Conservation (phyloP, 192 early-diverging fungal genomes). For the Rhizophagus clarus region DNA sequence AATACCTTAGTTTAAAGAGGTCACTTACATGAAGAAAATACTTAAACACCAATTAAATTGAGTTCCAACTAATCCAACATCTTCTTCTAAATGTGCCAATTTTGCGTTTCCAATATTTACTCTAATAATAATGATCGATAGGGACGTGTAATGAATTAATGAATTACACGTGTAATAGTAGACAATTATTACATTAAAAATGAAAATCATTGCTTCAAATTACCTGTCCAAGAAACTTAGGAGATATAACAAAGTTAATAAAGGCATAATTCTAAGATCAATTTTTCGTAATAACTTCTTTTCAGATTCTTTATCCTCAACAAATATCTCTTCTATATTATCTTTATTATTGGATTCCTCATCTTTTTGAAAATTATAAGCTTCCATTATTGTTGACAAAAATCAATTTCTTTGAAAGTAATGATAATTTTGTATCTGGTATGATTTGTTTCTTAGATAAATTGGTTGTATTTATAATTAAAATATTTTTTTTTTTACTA, state of each 20-base stretch:
- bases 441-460: too few species aligned
- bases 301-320: background rate
- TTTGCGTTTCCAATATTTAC: slow-evolving; percentile 54
- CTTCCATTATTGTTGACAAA: too few species aligned
- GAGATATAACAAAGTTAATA: slow-evolving; percentile 65
- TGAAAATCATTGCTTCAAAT: background rate
- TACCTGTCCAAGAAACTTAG: slow-evolving; percentile 67
- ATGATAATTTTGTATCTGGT: too few species aligned
- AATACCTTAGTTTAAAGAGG: background rate
- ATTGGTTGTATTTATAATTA: too few species aligned
- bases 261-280: slow-evolving; percentile 64
- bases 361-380: background rate
- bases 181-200: too few species aligned
- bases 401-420: too few species aligned
- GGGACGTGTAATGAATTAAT: background rate
- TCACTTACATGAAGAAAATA: slow-evolving; percentile 66
- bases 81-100: slow-evolving; percentile 44
- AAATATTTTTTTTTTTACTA: too few species aligned
- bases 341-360: background rate
- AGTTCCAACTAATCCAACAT: slow-evolving; percentile 43
- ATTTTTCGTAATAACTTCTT: slow-evolving; percentile 58
- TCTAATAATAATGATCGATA: background rate
- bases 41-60: slow-evolving; percentile 64
- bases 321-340: background rate
- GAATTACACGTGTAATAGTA: too few species aligned